A percentile compares a stretch with the other conserved stretches of the same genome.
Evolutionary conservation across 1,139 yeast genomes (phyloP).

Genomic region (Saccharomyces hybrid): DNA sequence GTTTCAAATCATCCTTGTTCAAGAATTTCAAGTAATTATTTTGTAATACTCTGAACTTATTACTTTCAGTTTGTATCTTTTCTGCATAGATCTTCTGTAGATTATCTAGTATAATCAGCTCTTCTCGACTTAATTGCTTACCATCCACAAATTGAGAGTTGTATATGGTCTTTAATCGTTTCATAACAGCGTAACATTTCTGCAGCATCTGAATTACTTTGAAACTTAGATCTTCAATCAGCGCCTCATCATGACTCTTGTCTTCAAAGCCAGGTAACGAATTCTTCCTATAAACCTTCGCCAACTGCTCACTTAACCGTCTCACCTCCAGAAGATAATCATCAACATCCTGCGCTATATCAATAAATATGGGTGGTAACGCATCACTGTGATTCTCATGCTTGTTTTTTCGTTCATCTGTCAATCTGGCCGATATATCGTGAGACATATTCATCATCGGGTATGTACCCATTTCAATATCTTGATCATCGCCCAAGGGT

Average conservation of each 20-base stretch:
- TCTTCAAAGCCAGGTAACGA: constrained; percentile 83
- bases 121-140: constrained; percentile 37
- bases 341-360: constrained; percentile 66
- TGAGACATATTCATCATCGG: constrained; percentile 14
- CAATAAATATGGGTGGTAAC: constrained; percentile 73
- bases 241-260: constrained; percentile 57
- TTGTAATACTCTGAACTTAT: constrained; percentile 77
- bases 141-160: constrained; percentile 28
- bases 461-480: constrained; percentile 13
- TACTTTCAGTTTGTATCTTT: constrained; percentile 69
- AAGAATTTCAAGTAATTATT: constrained; percentile 74
- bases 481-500: constrained; percentile 9
- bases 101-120: constrained; percentile 62
- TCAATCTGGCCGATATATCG: constrained; percentile 17
- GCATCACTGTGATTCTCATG: constrained; percentile 40
- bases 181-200: constrained; percentile 66
- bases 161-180: constrained; percentile 49
- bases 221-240: constrained; percentile 69
- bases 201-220: constrained; percentile 68
- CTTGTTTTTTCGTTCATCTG: constrained; percentile 10
- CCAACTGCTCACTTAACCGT: constrained; percentile 43
- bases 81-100: constrained; percentile 79
- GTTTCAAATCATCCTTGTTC: constrained; percentile 57
- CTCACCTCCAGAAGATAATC: constrained; percentile 45
- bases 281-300: constrained; percentile 67